These are phyloP conservation scores for Amanita fuliginea DNA, from an alignment of 768 basidiomycete genomes.

Conservation along the genomic window DNA sequence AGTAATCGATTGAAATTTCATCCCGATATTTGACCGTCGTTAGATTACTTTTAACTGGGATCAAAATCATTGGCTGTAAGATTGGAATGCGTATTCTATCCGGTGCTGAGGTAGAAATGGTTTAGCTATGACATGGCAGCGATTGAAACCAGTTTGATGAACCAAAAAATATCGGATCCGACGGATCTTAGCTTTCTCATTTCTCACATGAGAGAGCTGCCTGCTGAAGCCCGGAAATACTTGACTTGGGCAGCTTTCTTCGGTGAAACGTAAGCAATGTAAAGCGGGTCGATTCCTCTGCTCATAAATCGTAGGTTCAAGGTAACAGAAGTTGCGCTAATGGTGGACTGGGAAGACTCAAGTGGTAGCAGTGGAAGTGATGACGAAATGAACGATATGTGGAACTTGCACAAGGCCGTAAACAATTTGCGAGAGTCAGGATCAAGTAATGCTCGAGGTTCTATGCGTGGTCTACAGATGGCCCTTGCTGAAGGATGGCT, in stretches of 20 bases:
- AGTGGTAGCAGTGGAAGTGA: slow-evolving; percentile 39
- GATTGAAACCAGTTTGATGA: slow-evolving; percentile 44
- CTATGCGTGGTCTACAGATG: slow-evolving; percentile 57
- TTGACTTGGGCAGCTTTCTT: slow-evolving; percentile 66
- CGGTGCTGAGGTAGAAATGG: slow-evolving; percentile 1
- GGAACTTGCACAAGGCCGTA: slow-evolving; percentile 42
- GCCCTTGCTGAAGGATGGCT: slow-evolving; percentile 69
- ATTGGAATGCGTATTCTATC: slow-evolving; percentile 5
- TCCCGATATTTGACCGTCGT: background rate
- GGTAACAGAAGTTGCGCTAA: slow-evolving; percentile 58
- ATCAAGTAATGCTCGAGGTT: slow-evolving; percentile 34
- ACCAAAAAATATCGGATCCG: slow-evolving; percentile 45
- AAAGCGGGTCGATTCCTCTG: background rate
- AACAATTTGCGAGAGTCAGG: slow-evolving; percentile 33
- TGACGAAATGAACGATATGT: slow-evolving; percentile 39
- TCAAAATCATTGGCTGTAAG: slow-evolving; percentile 55
- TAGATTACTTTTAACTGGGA: slow-evolving; percentile 61
- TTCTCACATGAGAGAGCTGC: slow-evolving; percentile 46
- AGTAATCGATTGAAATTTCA: slow-evolving; percentile 11
- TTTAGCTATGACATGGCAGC: slow-evolving; percentile 42
- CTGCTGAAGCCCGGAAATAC: slow-evolving; percentile 55
- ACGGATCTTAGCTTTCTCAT: slow-evolving; percentile 53
- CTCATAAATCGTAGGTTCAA: slow-evolving; percentile 39
- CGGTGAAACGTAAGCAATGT: slow-evolving; percentile 46
- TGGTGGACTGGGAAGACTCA: slow-evolving; percentile 67